phyloP scores from a whole-genome alignment of 1,284 basidiomycete genomes.

The Naganishia cerealis region DNA sequence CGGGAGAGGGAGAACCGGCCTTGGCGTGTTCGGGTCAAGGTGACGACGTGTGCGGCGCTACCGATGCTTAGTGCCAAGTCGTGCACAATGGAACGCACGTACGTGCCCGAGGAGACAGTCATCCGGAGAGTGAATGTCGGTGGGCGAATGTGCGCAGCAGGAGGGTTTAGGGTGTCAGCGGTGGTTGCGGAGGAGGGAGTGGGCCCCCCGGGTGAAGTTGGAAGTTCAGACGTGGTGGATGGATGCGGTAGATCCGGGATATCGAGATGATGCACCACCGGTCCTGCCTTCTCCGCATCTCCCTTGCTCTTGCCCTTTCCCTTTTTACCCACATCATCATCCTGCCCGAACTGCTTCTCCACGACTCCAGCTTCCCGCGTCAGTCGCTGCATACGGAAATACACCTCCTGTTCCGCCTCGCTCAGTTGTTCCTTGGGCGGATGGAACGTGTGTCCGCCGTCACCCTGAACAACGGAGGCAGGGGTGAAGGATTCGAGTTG shows the following conservation, averaged over 20 bases:
- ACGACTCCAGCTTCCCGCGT: conserved; percentile 45
- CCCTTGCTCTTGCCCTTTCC: conserved; percentile 40
- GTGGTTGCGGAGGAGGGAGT: conserved; percentile 44
- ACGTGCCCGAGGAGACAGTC: conserved; percentile 94
- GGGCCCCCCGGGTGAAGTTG: background rate
- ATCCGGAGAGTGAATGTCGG: conserved; percentile 83
- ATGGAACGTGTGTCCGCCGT: conserved; percentile 60
- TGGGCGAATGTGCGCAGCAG: conserved; percentile 55
- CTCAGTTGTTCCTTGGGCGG: conserved; percentile 73
- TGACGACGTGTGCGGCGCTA: conserved; percentile 86
- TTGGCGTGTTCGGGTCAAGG: conserved; percentile 79
- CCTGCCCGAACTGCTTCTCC: conserved; percentile 34
- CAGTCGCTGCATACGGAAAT: conserved; percentile 62
- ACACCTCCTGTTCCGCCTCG: conserved; percentile 67
- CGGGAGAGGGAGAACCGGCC: conserved; percentile 68
- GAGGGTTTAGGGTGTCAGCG: conserved; percentile 52
- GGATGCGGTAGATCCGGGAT: conserved; percentile 5
- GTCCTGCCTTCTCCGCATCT: conserved; percentile 49
- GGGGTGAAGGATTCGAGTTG: conserved; percentile 49
- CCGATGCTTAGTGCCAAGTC: conserved; percentile 79
- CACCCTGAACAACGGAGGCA: conserved; percentile 46
- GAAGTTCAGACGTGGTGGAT: conserved; percentile 39
- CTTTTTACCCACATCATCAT: conserved; percentile 35
- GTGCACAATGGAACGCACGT: conserved; percentile 87
- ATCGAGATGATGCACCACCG: conserved; percentile 35